These are phyloP conservation scores for Eucalyptus polyanthemos DNA, from an alignment of 345 rosid genomes.

Conservation along the genomic window DNA sequence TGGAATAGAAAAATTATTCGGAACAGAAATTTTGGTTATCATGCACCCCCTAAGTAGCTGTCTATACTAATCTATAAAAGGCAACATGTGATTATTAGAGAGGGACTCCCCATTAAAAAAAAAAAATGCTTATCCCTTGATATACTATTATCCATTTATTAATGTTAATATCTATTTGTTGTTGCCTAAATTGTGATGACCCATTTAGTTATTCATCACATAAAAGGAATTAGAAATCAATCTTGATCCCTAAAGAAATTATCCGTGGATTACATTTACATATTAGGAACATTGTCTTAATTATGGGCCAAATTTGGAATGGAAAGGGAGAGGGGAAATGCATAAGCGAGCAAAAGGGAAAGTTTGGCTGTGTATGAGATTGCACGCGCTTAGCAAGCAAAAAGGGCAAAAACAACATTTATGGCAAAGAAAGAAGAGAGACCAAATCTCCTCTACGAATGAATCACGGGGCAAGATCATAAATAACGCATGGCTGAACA, in stretches of 20 bases:
- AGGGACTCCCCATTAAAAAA: not conserved
- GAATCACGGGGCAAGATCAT: not conserved
- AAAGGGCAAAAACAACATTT: not conserved
- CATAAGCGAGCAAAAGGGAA: not conserved
- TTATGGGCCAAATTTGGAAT: not conserved
- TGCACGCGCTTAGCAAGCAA: not conserved
- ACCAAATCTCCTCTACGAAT: not conserved
- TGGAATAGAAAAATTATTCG: too few species aligned
- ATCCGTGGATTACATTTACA: not conserved
- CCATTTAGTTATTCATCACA: not conserved
- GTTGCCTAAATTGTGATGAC: not conserved
- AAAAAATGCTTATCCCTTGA: not conserved
- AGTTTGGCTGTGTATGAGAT: not conserved
- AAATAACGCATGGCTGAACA: not conserved
- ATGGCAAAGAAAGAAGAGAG: not conserved
- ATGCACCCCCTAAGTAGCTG: not conserved
- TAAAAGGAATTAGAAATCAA: not conserved
- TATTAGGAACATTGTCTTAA: not conserved
- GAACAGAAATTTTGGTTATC: too few species aligned
- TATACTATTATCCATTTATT: not conserved
- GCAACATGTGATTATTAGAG: fast-evolving
- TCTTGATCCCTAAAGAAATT: not conserved
- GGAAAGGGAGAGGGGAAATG: not conserved
- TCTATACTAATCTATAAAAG: not conserved
- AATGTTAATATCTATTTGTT: not conserved